Evolutionary conservation across 768 basidiomycete species (phyloP), one percentile per base, ranked within the genome.

Genomic region (Suillus americanus): DNA sequence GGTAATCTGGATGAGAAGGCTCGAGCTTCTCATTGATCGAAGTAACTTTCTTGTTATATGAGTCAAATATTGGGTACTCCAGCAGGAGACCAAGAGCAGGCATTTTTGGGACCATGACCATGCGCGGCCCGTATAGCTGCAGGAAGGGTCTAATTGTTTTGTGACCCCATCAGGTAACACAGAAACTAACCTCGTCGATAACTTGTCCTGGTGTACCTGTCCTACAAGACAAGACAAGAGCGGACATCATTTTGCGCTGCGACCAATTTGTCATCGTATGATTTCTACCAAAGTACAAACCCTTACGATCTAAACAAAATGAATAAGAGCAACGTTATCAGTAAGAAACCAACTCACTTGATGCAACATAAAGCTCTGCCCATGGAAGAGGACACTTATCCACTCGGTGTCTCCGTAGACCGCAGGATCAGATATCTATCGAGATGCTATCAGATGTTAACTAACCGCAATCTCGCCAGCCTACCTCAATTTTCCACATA

Each of bases 351-450:
- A n/a, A 78, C 83, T 61, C 70, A 95, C 95, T 82, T 99, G 97
- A 76, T 99, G 97, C 62, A 99, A 79, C 97, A 99, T 99, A 76
- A 99, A 99, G 70, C 94, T 95, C 76, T 99, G 97, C 0, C 97
- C 97, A 73, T 99, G 95, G 74, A 97, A 91, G 65, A 91, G 81
- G 23, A 99, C 89, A 53, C 91, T 91, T 51, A 99, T 86, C 96
- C 97, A 99, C 72, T 99, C 97, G 2, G 92, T 96, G 45, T 89
- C 89, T 25, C 92, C 94, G 66, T 94, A 90, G 3, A 97, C 91
- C 4, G 84, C 86, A n/a, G 97, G 96, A 59, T 97, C 92, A 7
- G 84, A 79, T 51, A 96, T 80, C 93, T 95, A 30, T 3, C 14
- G 46, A 63, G 55, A 28, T 14, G 40, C 2, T 13, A 1, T 3